A percentile compares a stretch with the other conserved stretches of the same genome.
Evolutionary conservation across 2,329 filamentous ascomycete species (phyloP).

Genomic region (Paraconiothyrium sp.): DNA sequence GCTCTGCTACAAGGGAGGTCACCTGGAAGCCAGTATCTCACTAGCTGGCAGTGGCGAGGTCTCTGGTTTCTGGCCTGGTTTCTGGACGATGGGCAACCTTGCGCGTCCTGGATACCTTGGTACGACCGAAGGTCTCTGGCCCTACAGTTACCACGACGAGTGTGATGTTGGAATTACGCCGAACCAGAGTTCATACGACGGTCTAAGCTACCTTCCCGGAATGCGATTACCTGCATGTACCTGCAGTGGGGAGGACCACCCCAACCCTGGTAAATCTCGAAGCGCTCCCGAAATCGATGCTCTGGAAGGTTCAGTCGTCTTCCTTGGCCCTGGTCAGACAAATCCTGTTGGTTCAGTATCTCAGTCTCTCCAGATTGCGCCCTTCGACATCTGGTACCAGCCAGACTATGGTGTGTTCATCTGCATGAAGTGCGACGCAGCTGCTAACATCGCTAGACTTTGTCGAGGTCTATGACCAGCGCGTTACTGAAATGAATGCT

Average conservation of each 20-base stretch:
- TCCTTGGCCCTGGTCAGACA: constrained; percentile 59
- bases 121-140: constrained; percentile 78
- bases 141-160: constrained; percentile 74
- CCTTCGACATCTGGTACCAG: constrained; percentile 76
- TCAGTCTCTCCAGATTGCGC: constrained; percentile 73
- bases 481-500: constrained; percentile 61
- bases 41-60: constrained; percentile 73
- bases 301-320: constrained; percentile 71
- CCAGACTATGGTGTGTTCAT: constrained; percentile 59
- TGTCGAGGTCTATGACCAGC: constrained; percentile 70
- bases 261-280: constrained; percentile 70
- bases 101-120: constrained; percentile 74
- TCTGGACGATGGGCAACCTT: constrained; percentile 80
- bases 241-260: constrained; percentile 71
- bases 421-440: neutral
- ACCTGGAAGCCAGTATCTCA: constrained; percentile 75
- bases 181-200: constrained; percentile 74
- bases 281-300: constrained; percentile 77
- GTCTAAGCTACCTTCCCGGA: constrained; percentile 72
- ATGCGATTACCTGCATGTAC: constrained; percentile 76
- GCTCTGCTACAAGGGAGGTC: constrained; percentile 75
- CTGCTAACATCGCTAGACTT: constrained; percentile 58
- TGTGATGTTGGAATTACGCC: constrained; percentile 77
- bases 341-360: constrained; percentile 69
- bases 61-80: constrained; percentile 77